Evolutionary conservation across 2,329 filamentous ascomycete species (phyloP), one percentile per base, ranked within the genome.

Genomic region (Salinomyces thailandicus): DNA sequence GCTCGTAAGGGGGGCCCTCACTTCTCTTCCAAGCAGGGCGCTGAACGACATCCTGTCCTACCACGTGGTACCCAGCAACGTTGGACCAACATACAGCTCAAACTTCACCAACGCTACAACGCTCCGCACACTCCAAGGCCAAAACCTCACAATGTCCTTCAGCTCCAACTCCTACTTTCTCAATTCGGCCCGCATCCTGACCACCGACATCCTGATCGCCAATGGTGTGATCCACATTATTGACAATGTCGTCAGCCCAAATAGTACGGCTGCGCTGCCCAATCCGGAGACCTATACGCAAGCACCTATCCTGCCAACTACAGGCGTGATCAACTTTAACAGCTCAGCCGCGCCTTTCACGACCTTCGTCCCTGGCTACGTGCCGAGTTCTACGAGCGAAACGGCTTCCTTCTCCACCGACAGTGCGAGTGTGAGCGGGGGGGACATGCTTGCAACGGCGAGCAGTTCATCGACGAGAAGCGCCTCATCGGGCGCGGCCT

Each of bases 191-290:
- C 61, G 62, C 42, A 62, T 77, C 19, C 57, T 69, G 2, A 54
- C 60, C 2, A 55, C 65, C 1, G 64, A 77, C 48, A 56, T 73
- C 2, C 54, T 77, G 4, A 55, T 69, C 8, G 61, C 61, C 19
- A 76, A 76, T 43, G 73, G 74, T 17, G 72, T 77, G 2, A 54
- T 74, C 3, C 73, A 77, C 46, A 61, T 76, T 11, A 63, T 76
- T 24, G 57, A 54, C 37, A 64, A 62, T 7, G 66, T 71, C 5
- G 56, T 72, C 18, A 71, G 67, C 49, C 68, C 66, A 1, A 52
- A 64, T 24, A 59, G 52, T 3, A 39, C 57, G 11, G 46, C 45
- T 2, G 56, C 51, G 3, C 42, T 45, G 13, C 67, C 66, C 1
- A 56, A 69, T 31, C 58, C 62, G 5, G 53, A 50, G 3, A 43